Base-by-base conservation (phyloP, 2,329 filamentous ascomycete species). In the Pyrenophora graminea region DNA sequence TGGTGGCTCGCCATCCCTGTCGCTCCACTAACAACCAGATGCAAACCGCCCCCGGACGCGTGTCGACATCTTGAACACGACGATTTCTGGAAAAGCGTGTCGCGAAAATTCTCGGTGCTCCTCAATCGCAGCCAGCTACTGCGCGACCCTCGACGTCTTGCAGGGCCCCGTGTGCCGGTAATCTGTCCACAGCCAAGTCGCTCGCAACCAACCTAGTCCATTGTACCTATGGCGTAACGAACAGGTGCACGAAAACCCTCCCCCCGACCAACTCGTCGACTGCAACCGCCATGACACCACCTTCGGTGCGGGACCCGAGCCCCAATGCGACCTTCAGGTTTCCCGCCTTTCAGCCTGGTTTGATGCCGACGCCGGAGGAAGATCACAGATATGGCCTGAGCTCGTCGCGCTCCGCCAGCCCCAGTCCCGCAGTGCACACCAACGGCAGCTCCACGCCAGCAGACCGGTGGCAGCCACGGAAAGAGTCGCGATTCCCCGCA, bases 381-480 rank as follows among this genome's bases (percentile, higher is more conserved):
- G 68, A 71, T 49, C 58, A 65, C n/a, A 25, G 37, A 17, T 66
- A 62, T 34, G 66, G 67, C 47, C 56, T 63, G 48, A 71, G 53
- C 53, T 71, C 69, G 15, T 71, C 70, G 51, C 68, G 69, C 42
- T 61, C 63, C 17, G 44, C 65, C 19, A 73, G 69, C 48, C 70
- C 71, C 34, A 65, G 55, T 45, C 64, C 48, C 43, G 53, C 58
- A 37, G 36, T 57, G 15, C 65, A 68, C 31, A 39, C 56, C 4
- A 56, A 67, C 51, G 48, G 64, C 43, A 68, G 67, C 17, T 55
- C 75, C 27, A 65, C 73, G 21, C 57, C 62, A 21, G 69, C 74
- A 47, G 82, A 86, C 57, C 77, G 80, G 61, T 90, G 87, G 87
- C 81, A 84, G 47, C 77, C 82, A 34, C 80, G 83, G 38, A 83